These are phyloP conservation scores for Plectosphaerella cucumerina DNA, from an alignment of 2,329 filamentous ascomycete genomes.

Conservation along the genomic window DNA sequence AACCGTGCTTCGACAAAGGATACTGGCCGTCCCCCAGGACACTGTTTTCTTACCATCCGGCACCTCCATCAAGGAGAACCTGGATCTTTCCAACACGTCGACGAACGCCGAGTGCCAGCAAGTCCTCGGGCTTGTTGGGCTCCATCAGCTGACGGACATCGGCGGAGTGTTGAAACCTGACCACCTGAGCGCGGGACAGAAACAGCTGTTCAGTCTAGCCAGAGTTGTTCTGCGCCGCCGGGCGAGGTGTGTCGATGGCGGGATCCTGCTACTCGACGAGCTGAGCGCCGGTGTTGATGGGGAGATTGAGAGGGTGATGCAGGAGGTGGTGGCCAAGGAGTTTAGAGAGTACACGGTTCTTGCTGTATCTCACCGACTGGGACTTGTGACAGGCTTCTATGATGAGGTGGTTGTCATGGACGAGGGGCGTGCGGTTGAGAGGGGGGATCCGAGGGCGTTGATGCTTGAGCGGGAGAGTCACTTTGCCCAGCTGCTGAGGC, in stretches of 20 bases:
- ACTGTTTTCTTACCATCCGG: constrained; percentile 37
- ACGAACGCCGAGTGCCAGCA: constrained; percentile 19
- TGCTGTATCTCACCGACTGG: constrained; percentile 40
- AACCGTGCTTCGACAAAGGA: constrained; percentile 29
- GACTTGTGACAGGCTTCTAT: constrained; percentile 47
- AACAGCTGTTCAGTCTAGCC: constrained; percentile 56
- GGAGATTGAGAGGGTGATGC: constrained; percentile 36
- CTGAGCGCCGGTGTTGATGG: constrained; percentile 37
- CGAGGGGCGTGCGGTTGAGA: constrained; percentile 36
- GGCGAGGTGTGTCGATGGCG: constrained; percentile 26
- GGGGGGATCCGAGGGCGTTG: constrained; percentile 14
- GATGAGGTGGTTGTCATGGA: constrained; percentile 47
- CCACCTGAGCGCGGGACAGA: constrained; percentile 49
- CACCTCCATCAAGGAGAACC: constrained; percentile 28
- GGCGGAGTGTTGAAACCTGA: constrained; percentile 32
- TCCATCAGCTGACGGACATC: constrained; percentile 20
- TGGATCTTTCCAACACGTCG: constrained; percentile 26
- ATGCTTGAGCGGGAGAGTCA: not conserved
- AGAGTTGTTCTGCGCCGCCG: constrained; percentile 42
- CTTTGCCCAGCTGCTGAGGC: not conserved
- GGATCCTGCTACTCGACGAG: constrained; percentile 36
- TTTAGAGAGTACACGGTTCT: constrained; percentile 48
- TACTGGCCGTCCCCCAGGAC: constrained; percentile 44
- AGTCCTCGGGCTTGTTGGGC: constrained; percentile 21
- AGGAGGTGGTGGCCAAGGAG: constrained; percentile 32